Percentiles rank a stretch among this genome's conserved stretches.
Conservation (phyloP, 371 early-diverging fungal genomes). For the Dipsacomyces acuminosporus region DNA sequence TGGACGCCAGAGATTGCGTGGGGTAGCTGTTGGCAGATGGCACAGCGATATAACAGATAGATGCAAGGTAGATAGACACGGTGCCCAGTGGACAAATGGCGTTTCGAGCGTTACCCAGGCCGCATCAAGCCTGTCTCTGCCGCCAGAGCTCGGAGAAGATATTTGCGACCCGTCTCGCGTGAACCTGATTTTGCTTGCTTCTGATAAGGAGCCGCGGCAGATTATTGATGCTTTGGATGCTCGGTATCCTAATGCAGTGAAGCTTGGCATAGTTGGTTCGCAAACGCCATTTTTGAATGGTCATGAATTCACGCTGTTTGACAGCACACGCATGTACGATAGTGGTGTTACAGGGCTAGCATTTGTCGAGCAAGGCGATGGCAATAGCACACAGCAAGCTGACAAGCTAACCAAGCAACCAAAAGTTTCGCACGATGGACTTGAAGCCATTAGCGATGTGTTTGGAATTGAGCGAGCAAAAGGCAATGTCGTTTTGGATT, state of each 20-base stretch:
- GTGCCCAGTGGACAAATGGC: slow-evolving; percentile 8
- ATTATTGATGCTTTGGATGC: slow-evolving; percentile 16
- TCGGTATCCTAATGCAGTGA: slow-evolving; percentile 24
- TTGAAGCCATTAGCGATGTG: slow-evolving; percentile 15
- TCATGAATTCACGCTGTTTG: slow-evolving; percentile 25
- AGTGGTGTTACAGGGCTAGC: slow-evolving; percentile 38
- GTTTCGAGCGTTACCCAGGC: slow-evolving; percentile 27
- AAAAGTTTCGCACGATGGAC: neutral
- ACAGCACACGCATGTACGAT: neutral
- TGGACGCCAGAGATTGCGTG: slow-evolving; percentile 37
- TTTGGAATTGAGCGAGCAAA: slow-evolving; percentile 24
- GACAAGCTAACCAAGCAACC: neutral
- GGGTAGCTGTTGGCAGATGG: slow-evolving; percentile 36
- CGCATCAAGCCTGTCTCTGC: slow-evolving; percentile 21
- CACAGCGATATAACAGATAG: slow-evolving; percentile 23
- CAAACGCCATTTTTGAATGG: slow-evolving; percentile 44
- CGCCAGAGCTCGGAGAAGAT: slow-evolving; percentile 11
- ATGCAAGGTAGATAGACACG: neutral
- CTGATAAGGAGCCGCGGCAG: slow-evolving; percentile 30
- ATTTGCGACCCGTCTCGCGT: slow-evolving; percentile 7
- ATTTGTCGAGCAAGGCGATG: slow-evolving; percentile 6
- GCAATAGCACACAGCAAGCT: neutral
- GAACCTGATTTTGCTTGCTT: slow-evolving; percentile 13
- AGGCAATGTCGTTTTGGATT: slow-evolving; percentile 42
- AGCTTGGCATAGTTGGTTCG: slow-evolving; percentile 36